phyloP scores from a whole-genome alignment of 169 alveolate species.

The Ichthyophthirius multifiliis region DNA sequence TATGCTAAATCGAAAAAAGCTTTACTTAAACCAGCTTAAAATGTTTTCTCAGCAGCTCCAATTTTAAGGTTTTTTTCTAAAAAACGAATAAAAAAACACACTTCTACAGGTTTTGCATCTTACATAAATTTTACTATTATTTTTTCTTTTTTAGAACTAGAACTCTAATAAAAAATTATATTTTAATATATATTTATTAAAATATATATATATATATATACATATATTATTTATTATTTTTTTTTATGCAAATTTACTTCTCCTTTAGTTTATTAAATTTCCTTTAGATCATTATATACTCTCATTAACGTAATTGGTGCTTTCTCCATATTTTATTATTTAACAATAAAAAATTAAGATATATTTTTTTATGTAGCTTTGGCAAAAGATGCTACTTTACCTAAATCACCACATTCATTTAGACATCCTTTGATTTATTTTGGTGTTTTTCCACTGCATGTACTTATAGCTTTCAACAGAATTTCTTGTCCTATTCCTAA shows the following conservation, averaged over 20 bases:
- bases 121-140: constrained; percentile 88
- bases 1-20: constrained; percentile 51
- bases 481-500: constrained; percentile 97
- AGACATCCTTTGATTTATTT: constrained; percentile 87
- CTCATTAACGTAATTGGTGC: background rate
- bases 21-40: constrained; percentile 87
- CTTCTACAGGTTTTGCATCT: constrained; percentile 91
- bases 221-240: background rate
- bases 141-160: constrained; percentile 79
- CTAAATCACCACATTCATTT: constrained; percentile 93
- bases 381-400: constrained; percentile 84
- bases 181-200: too few relatives aligned
- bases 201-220: too few relatives aligned
- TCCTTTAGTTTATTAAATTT: constrained; percentile 15
- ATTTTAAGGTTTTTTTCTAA: constrained; percentile 94
- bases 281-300: background rate
- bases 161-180: constrained; percentile 34
- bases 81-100: constrained; percentile 94
- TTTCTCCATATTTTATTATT: background rate
- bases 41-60: constrained; percentile 95
- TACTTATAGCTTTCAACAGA: constrained; percentile 92
- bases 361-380: constrained; percentile 71
- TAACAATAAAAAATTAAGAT: constrained; percentile 56
- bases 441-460: constrained; percentile 92
- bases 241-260: constrained; percentile 9